Percentiles rank a stretch among this genome's conserved stretches.
These are phyloP conservation scores for Tephrocybe rancida DNA, from an alignment of 768 basidiomycete genomes.

Conservation along the genomic window DNA sequence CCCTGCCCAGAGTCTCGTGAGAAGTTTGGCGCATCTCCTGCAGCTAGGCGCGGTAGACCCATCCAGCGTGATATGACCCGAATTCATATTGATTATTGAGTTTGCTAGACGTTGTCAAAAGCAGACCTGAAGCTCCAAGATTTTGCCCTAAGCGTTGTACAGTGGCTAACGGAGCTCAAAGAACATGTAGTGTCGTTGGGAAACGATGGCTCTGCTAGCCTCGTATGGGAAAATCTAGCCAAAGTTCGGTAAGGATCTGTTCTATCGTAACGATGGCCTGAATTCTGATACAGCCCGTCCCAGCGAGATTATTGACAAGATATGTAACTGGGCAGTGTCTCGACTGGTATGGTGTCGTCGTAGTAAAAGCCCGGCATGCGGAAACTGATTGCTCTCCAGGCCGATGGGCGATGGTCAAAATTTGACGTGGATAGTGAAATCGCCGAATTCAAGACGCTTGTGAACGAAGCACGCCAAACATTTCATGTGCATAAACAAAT, in stretches of 20 bases:
- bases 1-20: slow-evolving; percentile 7
- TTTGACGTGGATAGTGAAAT: slow-evolving; percentile 5
- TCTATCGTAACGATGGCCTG: not conserved
- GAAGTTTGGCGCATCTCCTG: not conserved
- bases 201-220: slow-evolving; percentile 5
- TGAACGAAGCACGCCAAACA: not conserved
- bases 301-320: slow-evolving; percentile 6
- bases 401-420: not conserved
- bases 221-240: not conserved
- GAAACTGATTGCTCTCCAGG: not conserved
- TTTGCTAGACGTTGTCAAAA: not conserved
- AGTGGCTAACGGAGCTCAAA: slow-evolving; percentile 7
- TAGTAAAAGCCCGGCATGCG: not conserved
- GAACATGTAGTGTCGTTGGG: not conserved
- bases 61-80: not conserved
- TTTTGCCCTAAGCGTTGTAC: slow-evolving; percentile 8
- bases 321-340: slow-evolving; percentile 9
- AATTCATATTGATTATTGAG: not conserved
- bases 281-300: not conserved
- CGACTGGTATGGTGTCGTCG: not conserved
- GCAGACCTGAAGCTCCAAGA: not conserved
- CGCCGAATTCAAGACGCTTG: slow-evolving; percentile 6
- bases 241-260: not conserved
- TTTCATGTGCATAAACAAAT: not conserved
- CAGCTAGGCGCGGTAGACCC: slow-evolving; percentile 3